These are phyloP conservation scores for Colletotrichum sansevieriae DNA, from an alignment of 2,329 filamentous ascomycete species.

Conservation along the genomic window DNA sequence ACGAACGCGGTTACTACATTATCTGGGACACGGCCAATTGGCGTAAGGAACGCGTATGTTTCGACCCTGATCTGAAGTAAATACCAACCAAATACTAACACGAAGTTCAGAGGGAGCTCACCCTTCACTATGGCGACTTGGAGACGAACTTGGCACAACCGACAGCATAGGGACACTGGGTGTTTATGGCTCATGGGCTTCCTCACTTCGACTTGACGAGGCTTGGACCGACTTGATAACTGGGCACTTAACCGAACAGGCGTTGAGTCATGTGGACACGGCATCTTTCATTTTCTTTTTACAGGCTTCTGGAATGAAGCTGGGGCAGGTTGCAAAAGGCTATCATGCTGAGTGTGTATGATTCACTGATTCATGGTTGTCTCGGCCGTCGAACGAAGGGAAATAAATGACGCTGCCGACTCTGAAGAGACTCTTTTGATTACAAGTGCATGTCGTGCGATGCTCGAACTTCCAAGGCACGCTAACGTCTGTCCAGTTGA, in stretches of 20 bases:
- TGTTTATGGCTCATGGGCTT: constrained; percentile 25
- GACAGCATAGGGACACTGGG: constrained; percentile 23
- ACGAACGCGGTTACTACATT: constrained; percentile 76
- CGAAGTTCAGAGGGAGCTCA: constrained; percentile 66
- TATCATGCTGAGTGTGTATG: constrained; percentile 38
- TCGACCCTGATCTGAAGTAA: background rate
- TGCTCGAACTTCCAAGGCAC: too few species aligned
- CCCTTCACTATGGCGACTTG: constrained; percentile 72
- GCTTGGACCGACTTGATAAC: constrained; percentile 37
- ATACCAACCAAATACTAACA: constrained; percentile 12
- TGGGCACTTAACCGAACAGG: constrained; percentile 32
- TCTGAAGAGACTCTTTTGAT: background rate
- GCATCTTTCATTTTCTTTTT: constrained; percentile 19
- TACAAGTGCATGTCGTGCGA: too few species aligned
- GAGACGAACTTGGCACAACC: constrained; percentile 57
- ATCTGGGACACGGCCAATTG: constrained; percentile 74
- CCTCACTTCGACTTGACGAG: constrained; percentile 26
- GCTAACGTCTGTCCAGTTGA: too few species aligned
- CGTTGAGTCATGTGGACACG: constrained; percentile 39
- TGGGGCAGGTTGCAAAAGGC: constrained; percentile 28
- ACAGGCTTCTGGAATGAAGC: constrained; percentile 36
- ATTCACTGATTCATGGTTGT: constrained; percentile 36
- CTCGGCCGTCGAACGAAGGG: constrained; percentile 32
- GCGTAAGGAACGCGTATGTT: constrained; percentile 72
- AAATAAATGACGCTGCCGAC: constrained; percentile 39